Percentiles rank a stretch among this genome's conserved stretches.
These are phyloP conservation scores for Beauveria medogensis DNA, from an alignment of 2,329 filamentous ascomycete genomes.

Conservation along the genomic window DNA sequence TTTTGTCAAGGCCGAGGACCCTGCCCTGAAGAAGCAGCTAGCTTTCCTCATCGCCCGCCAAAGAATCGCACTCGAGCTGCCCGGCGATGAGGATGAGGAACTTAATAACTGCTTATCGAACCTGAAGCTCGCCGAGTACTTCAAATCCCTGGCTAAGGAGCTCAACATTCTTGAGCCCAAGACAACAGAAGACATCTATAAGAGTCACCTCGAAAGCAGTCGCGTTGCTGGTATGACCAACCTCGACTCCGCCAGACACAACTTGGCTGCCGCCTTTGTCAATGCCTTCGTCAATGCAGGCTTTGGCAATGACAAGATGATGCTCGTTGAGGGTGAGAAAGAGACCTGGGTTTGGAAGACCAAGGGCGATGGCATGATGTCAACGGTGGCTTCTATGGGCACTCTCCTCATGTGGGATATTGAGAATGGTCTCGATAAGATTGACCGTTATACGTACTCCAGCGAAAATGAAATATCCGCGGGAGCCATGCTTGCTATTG, in stretches of 20 bases:
- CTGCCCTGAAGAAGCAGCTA: conserved; percentile 82
- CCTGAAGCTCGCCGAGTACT: conserved; percentile 79
- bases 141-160: conserved; percentile 89
- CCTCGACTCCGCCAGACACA: conserved; percentile 90
- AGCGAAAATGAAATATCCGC: conserved; percentile 76
- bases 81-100: conserved; percentile 64
- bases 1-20: conserved; percentile 72
- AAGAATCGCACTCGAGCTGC: conserved; percentile 71
- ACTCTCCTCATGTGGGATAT: conserved; percentile 91
- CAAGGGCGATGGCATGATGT: conserved; percentile 96
- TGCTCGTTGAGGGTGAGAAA: conserved; percentile 84
- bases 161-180: conserved; percentile 95
- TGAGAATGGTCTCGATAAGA: conserved; percentile 82
- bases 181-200: conserved; percentile 97
- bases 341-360: conserved; percentile 98
- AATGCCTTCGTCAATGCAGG: conserved; percentile 96
- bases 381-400: conserved; percentile 87
- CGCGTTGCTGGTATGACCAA: conserved; percentile 90
- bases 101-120: conserved; percentile 82
- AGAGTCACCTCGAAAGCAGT: conserved; percentile 94
- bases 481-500: conserved; percentile 84
- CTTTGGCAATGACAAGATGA: conserved; percentile 94
- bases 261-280: conserved; percentile 90
- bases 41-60: conserved; percentile 89
- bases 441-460: conserved; percentile 88